A percentile compares a stretch with the other conserved stretches of the same genome.
Evolutionary conservation across 768 basidiomycete genomes (phyloP).

Genomic region (Naganishia friedmannii): DNA sequence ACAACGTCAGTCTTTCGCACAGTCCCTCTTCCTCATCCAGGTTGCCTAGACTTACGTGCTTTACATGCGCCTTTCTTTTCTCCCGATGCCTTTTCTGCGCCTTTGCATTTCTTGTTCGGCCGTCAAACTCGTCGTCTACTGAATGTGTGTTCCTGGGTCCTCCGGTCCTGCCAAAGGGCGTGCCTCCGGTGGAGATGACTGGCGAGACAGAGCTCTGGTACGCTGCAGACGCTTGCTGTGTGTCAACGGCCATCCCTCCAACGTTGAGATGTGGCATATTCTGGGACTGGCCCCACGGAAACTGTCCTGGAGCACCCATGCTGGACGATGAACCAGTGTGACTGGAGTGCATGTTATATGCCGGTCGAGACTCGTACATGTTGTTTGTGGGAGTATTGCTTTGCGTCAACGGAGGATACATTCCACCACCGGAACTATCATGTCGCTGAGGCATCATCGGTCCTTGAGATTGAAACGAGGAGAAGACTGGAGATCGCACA

Average conservation of each 20-base stretch:
- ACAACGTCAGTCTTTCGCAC: neutral
- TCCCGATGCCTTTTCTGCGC: conserved; percentile 50
- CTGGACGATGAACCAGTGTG: neutral
- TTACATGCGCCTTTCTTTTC: conserved; percentile 48
- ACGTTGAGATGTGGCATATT: neutral
- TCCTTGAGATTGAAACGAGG: neutral
- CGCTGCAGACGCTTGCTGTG: neutral
- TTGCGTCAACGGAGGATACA: neutral
- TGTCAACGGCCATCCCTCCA: neutral
- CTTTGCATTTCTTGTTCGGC: conserved; percentile 47
- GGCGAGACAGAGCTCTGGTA: conserved; percentile 20
- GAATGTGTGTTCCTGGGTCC: neutral
- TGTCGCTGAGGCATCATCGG: neutral
- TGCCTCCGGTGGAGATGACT: conserved; percentile 9
- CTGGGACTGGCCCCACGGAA: conserved; percentile 4
- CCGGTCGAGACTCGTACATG: neutral
- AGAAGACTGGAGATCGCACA: conserved; percentile 1
- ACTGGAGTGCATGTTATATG: neutral
- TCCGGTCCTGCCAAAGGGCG: neutral
- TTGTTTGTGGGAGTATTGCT: neutral
- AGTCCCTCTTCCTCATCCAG: neutral
- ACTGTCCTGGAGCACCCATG: neutral
- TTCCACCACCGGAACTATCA: neutral
- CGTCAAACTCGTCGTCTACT: conserved; percentile 41
- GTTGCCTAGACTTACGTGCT: conserved; percentile 39